Base-by-base conservation (phyloP, 2,329 filamentous ascomycete species). In the Fonsecaea nubica region DNA sequence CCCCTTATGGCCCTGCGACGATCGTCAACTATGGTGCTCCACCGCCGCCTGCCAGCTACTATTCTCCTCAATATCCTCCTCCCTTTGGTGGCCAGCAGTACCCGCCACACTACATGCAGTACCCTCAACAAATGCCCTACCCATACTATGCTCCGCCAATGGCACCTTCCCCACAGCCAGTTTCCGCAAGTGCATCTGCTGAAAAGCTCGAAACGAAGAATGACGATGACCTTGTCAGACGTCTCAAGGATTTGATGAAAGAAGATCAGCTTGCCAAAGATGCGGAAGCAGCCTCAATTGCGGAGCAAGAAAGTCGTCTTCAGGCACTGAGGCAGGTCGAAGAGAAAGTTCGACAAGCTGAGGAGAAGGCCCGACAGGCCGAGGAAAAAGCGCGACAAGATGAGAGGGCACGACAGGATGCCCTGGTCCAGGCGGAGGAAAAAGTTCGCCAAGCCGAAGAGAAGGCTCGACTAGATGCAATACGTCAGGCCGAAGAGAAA, bases 201-300 rank as follows among this genome's bases (percentile, higher is more conserved):
- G 66, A 68, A 35, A 70, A 69, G 38, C 79, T 80, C 30, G 78
- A 80, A 21, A 75, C 79, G 8, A 76, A 78, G 35, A 85, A 90
- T 5, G 81, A 82, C 66, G 83, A 85, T 66, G 82, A 90, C 63
- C 87, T 89, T 68, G 81, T 81, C 57, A 69, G 69, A n/a, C 83
- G 89, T 64, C 84, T 89, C 68, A 83, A 86, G 68, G 84, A 90
- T 71, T 77, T 91, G 65, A 82, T 85, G 53, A 69, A 71, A 33
- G 65, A 68, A 57, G 63, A 70, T 53, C 62, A 70, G 35, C 32
- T 64, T 12, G 64, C 42, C 55, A 66, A 68, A 57, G 69, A 71
- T 40, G 67, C 69, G 2, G 56, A 68, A 56, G 69, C 75, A n/a
- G 75, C 76, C 45, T 74, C 75, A 69, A 71, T 69, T 32, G 74